Evolutionary conservation across 495 filamentous ascomycete genomes (phyloP), one percentile per base, ranked within the genome.

Genomic region (Neurospora africana): DNA sequence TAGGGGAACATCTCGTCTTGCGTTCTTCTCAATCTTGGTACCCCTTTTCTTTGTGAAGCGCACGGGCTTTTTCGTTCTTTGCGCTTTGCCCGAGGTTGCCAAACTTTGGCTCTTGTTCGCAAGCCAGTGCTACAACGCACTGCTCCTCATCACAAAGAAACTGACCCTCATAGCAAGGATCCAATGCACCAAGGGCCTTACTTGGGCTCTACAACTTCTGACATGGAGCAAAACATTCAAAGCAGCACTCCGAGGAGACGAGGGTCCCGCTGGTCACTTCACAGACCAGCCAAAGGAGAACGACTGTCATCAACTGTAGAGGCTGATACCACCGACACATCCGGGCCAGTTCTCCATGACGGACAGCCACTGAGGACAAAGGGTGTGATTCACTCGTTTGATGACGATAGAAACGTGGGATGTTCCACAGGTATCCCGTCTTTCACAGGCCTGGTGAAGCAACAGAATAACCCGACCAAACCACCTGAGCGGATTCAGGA

Each of bases 381-480:
- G 13, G 53, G 3, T 58, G 47, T 27, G 4, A 6, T 19, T 19
- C 27, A 3, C 27, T 9, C 7, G 53, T 65, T 27, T 65, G 53
- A 65, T 0, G 27, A 30, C 7, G 53, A 65, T 8, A 19, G 13
- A 27, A 30, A 65, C 27, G 27, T 65, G 13, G 53, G 53, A 65
- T 65, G 27, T 65, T 9, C 53, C 53, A 65, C 53, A 8, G 7
- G 53, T 33, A 65, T 65, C 53, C 30, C 53, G 6, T 65, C 53
- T 65, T 19, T 65, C 3, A 35, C 53, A 65, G 53, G 53, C 13
- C 53, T 15, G 15, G 27, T 19, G 27, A 65, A 33, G 15, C 53
- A 65, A 19, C 53, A 65, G 2, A 75, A 73, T 33, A 71, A 23
- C 21, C 76, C 81, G 69, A 79, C 78, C 41, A 27, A 11, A 8